A percentile compares a stretch with the other conserved stretches of the same genome.
phyloP scores from a whole-genome alignment of 495 filamentous ascomycete species.

The Filosporella fistucella region DNA sequence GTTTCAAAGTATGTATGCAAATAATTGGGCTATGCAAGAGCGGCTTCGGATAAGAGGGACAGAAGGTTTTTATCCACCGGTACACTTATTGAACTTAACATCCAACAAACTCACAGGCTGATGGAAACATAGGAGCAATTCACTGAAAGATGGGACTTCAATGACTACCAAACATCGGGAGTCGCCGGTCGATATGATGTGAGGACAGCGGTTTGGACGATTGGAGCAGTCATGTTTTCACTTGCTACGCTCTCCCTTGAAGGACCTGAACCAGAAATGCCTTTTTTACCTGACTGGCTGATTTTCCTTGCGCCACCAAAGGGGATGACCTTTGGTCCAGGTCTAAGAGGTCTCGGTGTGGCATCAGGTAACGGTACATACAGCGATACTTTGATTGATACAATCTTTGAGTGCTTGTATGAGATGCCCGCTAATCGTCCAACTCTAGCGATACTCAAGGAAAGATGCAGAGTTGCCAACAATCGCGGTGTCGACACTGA shows the following conservation, averaged over 20 bases:
- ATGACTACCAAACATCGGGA: background rate
- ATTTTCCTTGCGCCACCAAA: background rate
- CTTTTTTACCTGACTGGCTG: background rate
- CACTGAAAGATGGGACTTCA: slow-evolving; percentile 1
- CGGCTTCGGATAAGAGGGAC: too few relatives aligned
- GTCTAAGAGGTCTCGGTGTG: too few relatives aligned
- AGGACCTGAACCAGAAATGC: too few relatives aligned
- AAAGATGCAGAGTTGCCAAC: too few relatives aligned
- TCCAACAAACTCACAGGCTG: too few relatives aligned
- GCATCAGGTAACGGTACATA: background rate
- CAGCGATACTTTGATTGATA: background rate
- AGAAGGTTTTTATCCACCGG: too few relatives aligned
- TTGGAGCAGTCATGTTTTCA: slow-evolving; percentile 1
- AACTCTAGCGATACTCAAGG: too few relatives aligned
- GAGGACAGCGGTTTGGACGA: background rate
- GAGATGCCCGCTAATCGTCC: slow-evolving; percentile 5
- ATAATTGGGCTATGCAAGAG: background rate
- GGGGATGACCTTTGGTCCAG: background rate
- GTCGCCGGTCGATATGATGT: slow-evolving; percentile 3
- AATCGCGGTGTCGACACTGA: too few relatives aligned
- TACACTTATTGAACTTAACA: too few relatives aligned
- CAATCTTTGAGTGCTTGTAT: slow-evolving; percentile 8
- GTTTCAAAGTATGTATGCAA: background rate
- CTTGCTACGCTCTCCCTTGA: too few relatives aligned
- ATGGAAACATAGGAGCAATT: too few relatives aligned